Evolutionary conservation across 2,329 filamentous ascomycete species (phyloP).

Genomic region (Endoconidiophora laricicola): DNA sequence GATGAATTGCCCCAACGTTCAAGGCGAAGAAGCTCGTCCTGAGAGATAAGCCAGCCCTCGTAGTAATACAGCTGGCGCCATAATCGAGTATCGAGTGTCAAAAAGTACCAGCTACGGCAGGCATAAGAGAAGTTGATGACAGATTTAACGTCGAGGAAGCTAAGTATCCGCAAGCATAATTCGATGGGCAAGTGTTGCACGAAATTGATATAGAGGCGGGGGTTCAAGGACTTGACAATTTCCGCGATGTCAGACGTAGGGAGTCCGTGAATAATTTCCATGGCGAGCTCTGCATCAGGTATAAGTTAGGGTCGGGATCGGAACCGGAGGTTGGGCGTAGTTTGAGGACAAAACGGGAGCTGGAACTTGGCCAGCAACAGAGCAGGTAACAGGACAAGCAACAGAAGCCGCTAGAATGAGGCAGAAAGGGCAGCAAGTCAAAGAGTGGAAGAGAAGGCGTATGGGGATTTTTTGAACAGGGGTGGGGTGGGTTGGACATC

Average conservation of each 20-base stretch:
- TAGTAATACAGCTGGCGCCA: constrained; percentile 72
- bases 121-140: constrained; percentile 64
- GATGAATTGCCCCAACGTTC: constrained; percentile 12
- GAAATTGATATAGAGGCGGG: constrained; percentile 84
- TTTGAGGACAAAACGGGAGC: not conserved
- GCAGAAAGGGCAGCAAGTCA: too few species aligned
- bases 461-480: too few species aligned
- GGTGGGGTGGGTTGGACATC: too few species aligned
- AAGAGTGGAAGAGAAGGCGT: too few species aligned
- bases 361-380: too few species aligned
- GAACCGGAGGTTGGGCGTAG: not conserved
- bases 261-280: constrained; percentile 59
- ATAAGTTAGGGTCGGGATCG: not conserved
- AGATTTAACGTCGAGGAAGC: constrained; percentile 67
- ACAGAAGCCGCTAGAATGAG: too few species aligned
- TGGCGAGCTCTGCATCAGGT: constrained; percentile 50
- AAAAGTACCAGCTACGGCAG: constrained; percentile 65
- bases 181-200: constrained; percentile 73
- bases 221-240: constrained; percentile 65
- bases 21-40: constrained; percentile 38
- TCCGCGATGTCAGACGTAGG: constrained; percentile 65
- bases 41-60: constrained; percentile 71
- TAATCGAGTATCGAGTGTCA: constrained; percentile 66
- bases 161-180: constrained; percentile 77
- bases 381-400: too few species aligned